Evolutionary conservation across 805 yeast species (phyloP).

Genomic region (Candida easanensis): DNA sequence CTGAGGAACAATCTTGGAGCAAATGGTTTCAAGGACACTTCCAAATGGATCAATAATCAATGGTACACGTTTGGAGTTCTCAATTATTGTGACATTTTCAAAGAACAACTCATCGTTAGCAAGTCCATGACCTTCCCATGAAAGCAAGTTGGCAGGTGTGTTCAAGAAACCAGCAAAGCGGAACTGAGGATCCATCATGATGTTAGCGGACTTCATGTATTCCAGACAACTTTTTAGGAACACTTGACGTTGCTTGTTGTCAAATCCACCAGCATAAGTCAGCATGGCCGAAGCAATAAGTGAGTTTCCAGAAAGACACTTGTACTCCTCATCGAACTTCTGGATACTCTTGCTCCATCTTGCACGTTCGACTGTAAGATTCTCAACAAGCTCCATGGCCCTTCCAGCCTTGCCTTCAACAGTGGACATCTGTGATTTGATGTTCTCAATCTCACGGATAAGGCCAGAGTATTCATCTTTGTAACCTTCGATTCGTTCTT

Average conservation of each 20-base stretch:
- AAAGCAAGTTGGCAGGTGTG: slow-evolving; percentile 36
- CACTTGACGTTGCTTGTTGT: slow-evolving; percentile 43
- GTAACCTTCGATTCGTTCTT: slow-evolving; percentile 62
- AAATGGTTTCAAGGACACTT: slow-evolving; percentile 40
- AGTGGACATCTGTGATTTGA: slow-evolving; percentile 64
- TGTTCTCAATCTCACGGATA: slow-evolving; percentile 76
- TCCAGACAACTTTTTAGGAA: slow-evolving; percentile 36
- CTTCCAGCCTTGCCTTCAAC: slow-evolving; percentile 62
- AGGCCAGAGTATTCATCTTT: slow-evolving; percentile 66
- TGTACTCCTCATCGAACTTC: slow-evolving; percentile 45
- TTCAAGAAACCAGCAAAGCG: slow-evolving; percentile 37
- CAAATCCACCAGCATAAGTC: slow-evolving; percentile 58
- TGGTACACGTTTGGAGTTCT: slow-evolving; percentile 40
- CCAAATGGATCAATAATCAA: slow-evolving; percentile 74
- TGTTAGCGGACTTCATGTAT: slow-evolving; percentile 33
- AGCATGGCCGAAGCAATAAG: slow-evolving; percentile 60
- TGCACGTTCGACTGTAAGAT: slow-evolving; percentile 60
- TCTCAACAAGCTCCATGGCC: slow-evolving; percentile 59
- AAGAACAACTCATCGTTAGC: slow-evolving; percentile 57
- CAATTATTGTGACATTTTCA: slow-evolving; percentile 61
- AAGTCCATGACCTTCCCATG: slow-evolving; percentile 55
- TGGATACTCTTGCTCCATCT: slow-evolving; percentile 71
- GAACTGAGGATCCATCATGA: slow-evolving; percentile 39
- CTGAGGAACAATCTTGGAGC: slow-evolving; percentile 29
- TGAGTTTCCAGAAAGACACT: slow-evolving; percentile 59